Conservation (phyloP, 805 yeast species). For the Wickerhamiella spandovensis region DNA sequence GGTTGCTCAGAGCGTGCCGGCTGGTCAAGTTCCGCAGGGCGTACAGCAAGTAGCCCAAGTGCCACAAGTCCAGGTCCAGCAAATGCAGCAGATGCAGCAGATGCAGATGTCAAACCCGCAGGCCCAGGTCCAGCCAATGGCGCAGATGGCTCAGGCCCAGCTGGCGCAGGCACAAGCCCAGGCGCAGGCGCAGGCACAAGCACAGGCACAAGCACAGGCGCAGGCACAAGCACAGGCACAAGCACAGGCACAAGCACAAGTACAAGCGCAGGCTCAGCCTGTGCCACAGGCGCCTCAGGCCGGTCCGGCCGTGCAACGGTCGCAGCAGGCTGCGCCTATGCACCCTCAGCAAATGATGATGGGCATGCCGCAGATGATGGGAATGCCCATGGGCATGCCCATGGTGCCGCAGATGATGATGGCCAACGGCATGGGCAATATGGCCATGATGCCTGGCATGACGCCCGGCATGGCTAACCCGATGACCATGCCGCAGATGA, state of each 20-base stretch:
- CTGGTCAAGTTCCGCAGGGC: background rate
- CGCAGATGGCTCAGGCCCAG: background rate
- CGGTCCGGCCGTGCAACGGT: background rate
- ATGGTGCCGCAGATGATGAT: conserved; percentile 1
- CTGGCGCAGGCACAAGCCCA: background rate
- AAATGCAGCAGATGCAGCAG: background rate
- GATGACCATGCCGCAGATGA: background rate
- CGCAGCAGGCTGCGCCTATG: background rate
- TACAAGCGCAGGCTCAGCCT: background rate
- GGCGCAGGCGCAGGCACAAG: background rate
- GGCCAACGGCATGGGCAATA: background rate
- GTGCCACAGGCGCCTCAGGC: background rate
- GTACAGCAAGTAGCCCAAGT: too few relatives aligned
- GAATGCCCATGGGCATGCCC: background rate
- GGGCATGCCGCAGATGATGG: conserved; percentile 1
- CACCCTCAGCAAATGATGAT: conserved; percentile 2
- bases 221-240: background rate
- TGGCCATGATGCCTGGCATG: background rate
- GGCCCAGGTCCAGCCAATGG: background rate
- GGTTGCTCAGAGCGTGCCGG: too few relatives aligned
- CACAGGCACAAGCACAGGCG: background rate
- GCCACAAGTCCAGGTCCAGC: too few relatives aligned
- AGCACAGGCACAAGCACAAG: too few relatives aligned
- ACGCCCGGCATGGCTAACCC: background rate
- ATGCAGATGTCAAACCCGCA: background rate